These are phyloP conservation scores for Talaromyces amestolkiae DNA, from an alignment of 2,329 filamentous ascomycete species.

Conservation along the genomic window DNA sequence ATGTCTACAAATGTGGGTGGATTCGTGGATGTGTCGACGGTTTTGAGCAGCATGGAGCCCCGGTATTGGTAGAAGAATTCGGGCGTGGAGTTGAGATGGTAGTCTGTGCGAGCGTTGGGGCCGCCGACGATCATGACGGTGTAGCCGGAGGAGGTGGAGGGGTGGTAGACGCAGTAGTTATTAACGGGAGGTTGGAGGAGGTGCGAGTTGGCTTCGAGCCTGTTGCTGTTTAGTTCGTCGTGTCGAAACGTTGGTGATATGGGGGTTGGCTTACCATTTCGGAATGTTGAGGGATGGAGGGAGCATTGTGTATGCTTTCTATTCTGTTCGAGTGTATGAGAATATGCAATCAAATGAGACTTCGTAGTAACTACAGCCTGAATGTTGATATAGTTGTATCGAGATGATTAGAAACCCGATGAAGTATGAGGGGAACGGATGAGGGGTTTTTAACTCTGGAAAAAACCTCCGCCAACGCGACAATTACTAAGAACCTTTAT, in stretches of 20 bases:
- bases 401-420: neutral
- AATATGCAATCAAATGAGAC: neutral
- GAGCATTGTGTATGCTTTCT: conserved; percentile 6
- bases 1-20: conserved; percentile 71
- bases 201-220: conserved; percentile 88
- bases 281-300: conserved; percentile 43
- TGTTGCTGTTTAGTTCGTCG: conserved; percentile 36
- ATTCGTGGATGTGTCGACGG: conserved; percentile 64
- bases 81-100: conserved; percentile 94
- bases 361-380: too few species aligned
- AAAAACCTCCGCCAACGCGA: neutral
- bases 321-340: too few species aligned
- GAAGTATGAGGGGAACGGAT: conserved; percentile 7
- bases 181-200: conserved; percentile 92
- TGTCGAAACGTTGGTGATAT: neutral
- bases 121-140: conserved; percentile 93
- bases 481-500: neutral
- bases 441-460: neutral
- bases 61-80: conserved; percentile 99
- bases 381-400: neutral
- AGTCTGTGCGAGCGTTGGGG: conserved; percentile 93
- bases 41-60: conserved; percentile 89
- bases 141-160: conserved; percentile 71
- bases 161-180: conserved; percentile 94
- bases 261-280: conserved; percentile 40